phyloP scores from a whole-genome alignment of 352 stramenopile species.

The Salisapilia sapeloensis region DNA sequence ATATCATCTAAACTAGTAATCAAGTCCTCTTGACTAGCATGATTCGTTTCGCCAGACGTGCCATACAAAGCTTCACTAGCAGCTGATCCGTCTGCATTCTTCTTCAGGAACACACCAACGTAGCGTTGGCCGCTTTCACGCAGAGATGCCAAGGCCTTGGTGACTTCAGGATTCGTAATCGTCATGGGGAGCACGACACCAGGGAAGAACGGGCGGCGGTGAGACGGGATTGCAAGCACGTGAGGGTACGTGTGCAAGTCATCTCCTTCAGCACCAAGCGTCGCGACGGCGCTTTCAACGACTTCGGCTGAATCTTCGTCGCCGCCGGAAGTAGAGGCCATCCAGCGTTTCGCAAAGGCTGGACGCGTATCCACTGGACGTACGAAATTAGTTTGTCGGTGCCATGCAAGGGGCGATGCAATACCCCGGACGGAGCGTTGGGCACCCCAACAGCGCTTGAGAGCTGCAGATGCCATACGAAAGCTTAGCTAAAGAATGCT shows the following conservation, averaged over 20 bases:
- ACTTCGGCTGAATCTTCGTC: constrained; percentile 14
- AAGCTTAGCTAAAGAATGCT: background rate
- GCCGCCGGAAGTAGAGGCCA: constrained; percentile 1
- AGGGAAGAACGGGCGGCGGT: constrained; percentile 66
- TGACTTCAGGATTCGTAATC: constrained; percentile 71
- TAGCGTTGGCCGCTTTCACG: constrained; percentile 81
- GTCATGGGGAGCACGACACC: constrained; percentile 73
- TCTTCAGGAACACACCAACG: constrained; percentile 90
- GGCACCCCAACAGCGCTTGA: constrained; percentile 12
- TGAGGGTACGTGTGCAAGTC: constrained; percentile 49
- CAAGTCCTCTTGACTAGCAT: constrained; percentile 50
- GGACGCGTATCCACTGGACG: too few species aligned
- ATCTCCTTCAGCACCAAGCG: constrained; percentile 45
- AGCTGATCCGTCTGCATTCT: constrained; percentile 9
- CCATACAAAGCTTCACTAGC: constrained; percentile 1
- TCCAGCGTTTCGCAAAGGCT: constrained; percentile 4
- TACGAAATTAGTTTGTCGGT: too few species aligned
- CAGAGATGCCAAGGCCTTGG: constrained; percentile 79
- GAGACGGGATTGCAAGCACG: constrained; percentile 58
- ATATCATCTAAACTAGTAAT: constrained; percentile 88
- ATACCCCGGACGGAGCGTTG: background rate
- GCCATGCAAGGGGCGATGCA: too few species aligned
- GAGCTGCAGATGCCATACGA: constrained; percentile 16
- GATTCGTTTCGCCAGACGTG: background rate
- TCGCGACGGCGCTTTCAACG: constrained; percentile 41